Base-by-base conservation (phyloP, 2,329 filamentous ascomycete species). In the Pezicula neosporulosa region DNA sequence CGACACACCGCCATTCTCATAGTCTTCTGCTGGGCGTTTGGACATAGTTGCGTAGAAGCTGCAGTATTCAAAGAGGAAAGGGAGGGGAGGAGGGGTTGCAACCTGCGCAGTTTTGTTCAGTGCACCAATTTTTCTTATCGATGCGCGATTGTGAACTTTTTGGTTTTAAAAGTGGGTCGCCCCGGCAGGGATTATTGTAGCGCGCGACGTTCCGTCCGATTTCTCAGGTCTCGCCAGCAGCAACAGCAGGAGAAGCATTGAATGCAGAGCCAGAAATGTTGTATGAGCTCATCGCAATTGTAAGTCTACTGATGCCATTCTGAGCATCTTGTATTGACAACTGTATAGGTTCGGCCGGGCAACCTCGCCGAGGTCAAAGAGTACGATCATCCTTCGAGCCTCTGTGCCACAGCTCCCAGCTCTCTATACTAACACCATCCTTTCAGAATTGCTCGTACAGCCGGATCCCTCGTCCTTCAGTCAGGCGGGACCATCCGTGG, bases 231-330 rank as follows among this genome's bases (percentile, higher is more conserved):
- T 35, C 15, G 7, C 27, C 15, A 35, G 39, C 12, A 19, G 6
- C 27, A 8, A 28, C 42, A 44, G 27, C 19, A 15, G 19, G 12
- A 28, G 27, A 10, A 12, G 9, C 10, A 44, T 21, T 15, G 27
- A 21, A 44, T 21, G 27, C 5, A 13, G 13, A 44, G 37, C 57
- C 61, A 68, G 78, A 70, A 60, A 97, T 99, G 94, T 77, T 99
- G 75, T 99, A 99, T 79, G 94, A 99, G 77, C 78, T 97, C 67
- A 94, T 99, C 72, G 94, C 89, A 71, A 87, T 97, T 74, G 94
- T 97, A 76, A 66, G 87, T 76, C 10, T 39, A 33, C 46, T 7
- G 13, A 15, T n/a, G 19, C 18, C 21, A 16, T 13, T 30, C 36
- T 43, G 33, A 15, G 6, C 19, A 45, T 16, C 4, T 24, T 53